Base-by-base conservation (phyloP, 305 asterid species). In the Fraxinus platypoda region DNA sequence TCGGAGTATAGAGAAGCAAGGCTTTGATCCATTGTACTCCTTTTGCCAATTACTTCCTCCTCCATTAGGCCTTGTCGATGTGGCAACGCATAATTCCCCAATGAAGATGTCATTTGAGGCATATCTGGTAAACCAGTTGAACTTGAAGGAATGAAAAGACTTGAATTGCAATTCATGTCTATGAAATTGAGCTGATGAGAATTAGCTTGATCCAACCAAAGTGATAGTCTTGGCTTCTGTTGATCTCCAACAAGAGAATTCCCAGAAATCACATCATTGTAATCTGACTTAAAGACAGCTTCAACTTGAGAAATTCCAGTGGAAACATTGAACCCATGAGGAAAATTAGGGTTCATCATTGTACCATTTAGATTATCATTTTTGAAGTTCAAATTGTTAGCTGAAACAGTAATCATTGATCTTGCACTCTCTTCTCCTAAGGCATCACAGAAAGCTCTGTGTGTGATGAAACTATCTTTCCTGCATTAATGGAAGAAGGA, bases 391-490 rank as follows among this genome's bases (percentile, higher is more conserved):
- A 87, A 57, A 75, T 80, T 74, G 26, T 75, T 72, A 7, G 76
- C 76, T 3, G 78, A 75, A 17, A 75, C 84, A 31, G 82, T 80
- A 3, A 79, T 75, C 11, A 85, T 73, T 19, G 82, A 74, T 68
- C 89, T 87, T 12, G 87, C 85, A 25, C 85, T 90, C 57, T 90
- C 93, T 35, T 90, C 90, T 2, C 90, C 91, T 54, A 90, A 68
- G 6, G 93, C 93, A 74, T 90, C 93, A 37, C 93, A 90, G 77
- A 90, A 90, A 43, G 93, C 93, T 80, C 93, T 52, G 28, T 90
- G 93, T 17, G 91, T 90, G 52, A 88, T 88, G 85, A 90, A 90
- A 54, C 93, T 90, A 52, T 90, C 93, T 41, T 88, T 90, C 76
- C 93, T 90, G 85, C n/a, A 77, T 28, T 7, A 70, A 70, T 13